Base-by-base conservation (phyloP, 2,329 filamentous ascomycete genomes). In the Alternaria sp. region DNA sequence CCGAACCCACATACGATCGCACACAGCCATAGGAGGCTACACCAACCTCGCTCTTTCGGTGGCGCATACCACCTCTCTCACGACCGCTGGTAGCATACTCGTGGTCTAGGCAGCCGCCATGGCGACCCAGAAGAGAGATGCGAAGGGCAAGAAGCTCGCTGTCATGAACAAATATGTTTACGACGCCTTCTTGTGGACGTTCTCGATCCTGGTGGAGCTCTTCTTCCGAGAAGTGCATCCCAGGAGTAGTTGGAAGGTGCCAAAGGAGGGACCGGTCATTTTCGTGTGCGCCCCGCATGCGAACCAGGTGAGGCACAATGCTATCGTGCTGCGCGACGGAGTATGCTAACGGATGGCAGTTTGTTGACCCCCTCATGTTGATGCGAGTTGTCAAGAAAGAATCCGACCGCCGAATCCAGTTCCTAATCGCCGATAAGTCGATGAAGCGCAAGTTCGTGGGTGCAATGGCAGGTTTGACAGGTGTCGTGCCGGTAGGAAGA, bases 221-320 rank as follows among this genome's bases (percentile, higher is more conserved):
- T 99, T 99, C 87, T 99, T 99, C 84, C 90, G 95, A 69, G 95
- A 99, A 81, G 93, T 99, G 16, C 94, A 98, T 77, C 95, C 95
- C 12, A 88, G 95, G 66, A 93, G 93, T 68, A 92, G 94, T 64
- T 99, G 95, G 93, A 94, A 94, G 79, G 91, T 99, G 44, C 95
- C 95, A 44, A 89, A 91, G 72, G 87, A 88, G 64, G 95, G 94
- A 0, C 94, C 95, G 1, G 88, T 99, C 64, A 92, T 99, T 61
- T 95, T 99, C 74, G 95, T 99, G 68, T 95, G 94, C 44, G 95
- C 94, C 55, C 95, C 95, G 67, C 95, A 99, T 84, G 94, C 94
- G 61, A 99, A 99, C 78, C 75, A 77, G 68, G 75, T 75, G 65
- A 20, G 64, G 48, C 30, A 34, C 48, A n/a, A 24, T 34, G 36